Conservation (phyloP, 257 asterid genomes). For the Orobanche coerulescens region DNA sequence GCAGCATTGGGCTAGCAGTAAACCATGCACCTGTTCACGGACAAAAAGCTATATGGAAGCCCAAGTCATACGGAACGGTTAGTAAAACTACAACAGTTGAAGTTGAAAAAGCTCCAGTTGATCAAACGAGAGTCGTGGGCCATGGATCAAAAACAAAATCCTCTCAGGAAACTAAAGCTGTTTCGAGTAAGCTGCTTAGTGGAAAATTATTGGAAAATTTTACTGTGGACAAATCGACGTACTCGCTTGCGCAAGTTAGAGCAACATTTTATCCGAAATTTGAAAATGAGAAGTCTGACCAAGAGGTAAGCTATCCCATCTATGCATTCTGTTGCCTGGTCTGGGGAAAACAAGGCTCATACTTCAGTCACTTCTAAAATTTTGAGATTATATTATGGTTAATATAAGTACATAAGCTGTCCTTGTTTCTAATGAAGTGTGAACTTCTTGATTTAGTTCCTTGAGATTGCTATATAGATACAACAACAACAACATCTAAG, state of each 20-base stretch:
- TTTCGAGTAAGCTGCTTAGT: constrained; percentile 43
- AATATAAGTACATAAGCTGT: neutral
- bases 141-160: constrained; percentile 33
- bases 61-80: constrained; percentile 60
- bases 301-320: constrained; percentile 50
- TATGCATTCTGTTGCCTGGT: constrained; percentile 2
- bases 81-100: constrained; percentile 30
- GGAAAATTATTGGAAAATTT: constrained; percentile 58
- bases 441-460: constrained; percentile 13
- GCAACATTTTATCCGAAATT: constrained; percentile 97
- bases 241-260: constrained; percentile 64
- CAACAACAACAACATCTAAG: too few species aligned
- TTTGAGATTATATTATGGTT: constrained; percentile 7
- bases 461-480: too few species aligned
- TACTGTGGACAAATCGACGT: constrained; percentile 65
- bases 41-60: constrained; percentile 51
- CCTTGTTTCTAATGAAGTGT: constrained; percentile 13
- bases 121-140: constrained; percentile 17
- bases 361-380: neutral
- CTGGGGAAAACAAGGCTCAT: neutral
- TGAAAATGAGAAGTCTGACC: constrained; percentile 97
- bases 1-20: constrained; percentile 27
- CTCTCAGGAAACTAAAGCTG: constrained; percentile 32
- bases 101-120: constrained; percentile 30
- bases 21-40: constrained; percentile 33